Evolutionary conservation across 73 alveolate genomes (phyloP), one percentile per base, ranked within the genome.

Genomic region (Blepharisma stoltei): DNA sequence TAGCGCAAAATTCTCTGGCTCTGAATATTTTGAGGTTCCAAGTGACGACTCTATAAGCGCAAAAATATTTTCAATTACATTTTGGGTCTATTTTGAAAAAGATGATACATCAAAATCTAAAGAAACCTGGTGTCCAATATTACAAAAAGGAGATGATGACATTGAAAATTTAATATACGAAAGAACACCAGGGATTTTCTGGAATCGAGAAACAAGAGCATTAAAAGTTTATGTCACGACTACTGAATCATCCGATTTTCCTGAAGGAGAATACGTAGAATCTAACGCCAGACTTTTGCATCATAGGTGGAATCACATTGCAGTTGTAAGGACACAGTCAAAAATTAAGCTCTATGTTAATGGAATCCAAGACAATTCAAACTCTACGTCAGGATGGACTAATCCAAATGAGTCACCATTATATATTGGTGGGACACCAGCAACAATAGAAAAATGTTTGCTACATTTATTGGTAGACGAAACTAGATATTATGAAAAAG

Each of bases 321-420:
- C 94, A 5, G 32, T 91, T 32, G 81, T 87, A 6, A 65, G 82
- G 21, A 49, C 85, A 8, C 50, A 71, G 6, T 50, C 76, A 14
- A 82, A 81, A 47, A 25, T 91, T 41, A 54, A 78, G 48, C 67
- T 91, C 11, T 91, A 85, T 67, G 86, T 89, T 6, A 91, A 91
- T 86, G 95, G 96, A 20, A 83, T 89, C 37, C 84, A 85, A 27
- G 97, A 91, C 60, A 78, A 86, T 32, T 82, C 78, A 23, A 23
- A 38, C 37, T 76, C 67, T 54, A 77, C 81, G 25, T n/a, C 78
- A 67, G 83, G 80, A 41, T 81, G 81, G n/a, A 73, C 82, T 23
- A 54, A 73, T 11, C 65, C 83, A 37, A 85, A 85, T 41, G 79
- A 79, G 7, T 50, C 68, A 25, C 80, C 92, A 8, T 55, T 90